phyloP scores from a whole-genome alignment of 2,329 filamentous ascomycete genomes.

The Cryphonectria naterciae region DNA sequence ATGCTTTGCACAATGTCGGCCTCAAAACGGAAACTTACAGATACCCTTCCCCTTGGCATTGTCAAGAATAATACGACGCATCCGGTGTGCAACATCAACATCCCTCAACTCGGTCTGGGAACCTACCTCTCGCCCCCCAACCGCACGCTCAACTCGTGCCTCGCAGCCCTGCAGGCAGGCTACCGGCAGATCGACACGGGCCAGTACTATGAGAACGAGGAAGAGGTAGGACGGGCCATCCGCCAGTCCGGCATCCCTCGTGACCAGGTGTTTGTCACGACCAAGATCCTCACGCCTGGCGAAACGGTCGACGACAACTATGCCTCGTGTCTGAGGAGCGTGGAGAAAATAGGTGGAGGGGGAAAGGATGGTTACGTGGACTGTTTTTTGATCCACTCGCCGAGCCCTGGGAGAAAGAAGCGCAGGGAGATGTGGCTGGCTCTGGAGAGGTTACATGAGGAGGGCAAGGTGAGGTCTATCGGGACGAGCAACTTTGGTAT shows the following conservation, averaged over 20 bases:
- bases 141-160: slow-evolving; percentile 29
- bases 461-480: slow-evolving; percentile 26
- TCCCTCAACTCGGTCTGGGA: slow-evolving; percentile 30
- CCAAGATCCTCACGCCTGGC: slow-evolving; percentile 57
- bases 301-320: slow-evolving; percentile 49
- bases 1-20: neutral
- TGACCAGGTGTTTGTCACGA: slow-evolving; percentile 63
- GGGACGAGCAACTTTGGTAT: slow-evolving; percentile 24
- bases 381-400: slow-evolving; percentile 25
- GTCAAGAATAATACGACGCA: neutral
- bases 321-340: slow-evolving; percentile 62
- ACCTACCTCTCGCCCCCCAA: slow-evolving; percentile 27
- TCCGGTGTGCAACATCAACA: neutral
- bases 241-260: slow-evolving; percentile 56
- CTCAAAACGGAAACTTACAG: neutral
- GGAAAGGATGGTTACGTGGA: slow-evolving; percentile 17
- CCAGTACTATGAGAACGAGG: slow-evolving; percentile 67
- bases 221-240: slow-evolving; percentile 62
- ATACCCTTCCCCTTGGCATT: slow-evolving; percentile 5
- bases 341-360: slow-evolving; percentile 52
- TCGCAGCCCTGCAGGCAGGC: slow-evolving; percentile 53
- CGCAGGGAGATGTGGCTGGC: slow-evolving; percentile 19
- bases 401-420: slow-evolving; percentile 9
- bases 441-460: slow-evolving; percentile 17
- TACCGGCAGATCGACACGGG: slow-evolving; percentile 64